Evolutionary conservation across 371 early-diverging fungal genomes (phyloP).

Genomic region (Mortierella sp.): DNA sequence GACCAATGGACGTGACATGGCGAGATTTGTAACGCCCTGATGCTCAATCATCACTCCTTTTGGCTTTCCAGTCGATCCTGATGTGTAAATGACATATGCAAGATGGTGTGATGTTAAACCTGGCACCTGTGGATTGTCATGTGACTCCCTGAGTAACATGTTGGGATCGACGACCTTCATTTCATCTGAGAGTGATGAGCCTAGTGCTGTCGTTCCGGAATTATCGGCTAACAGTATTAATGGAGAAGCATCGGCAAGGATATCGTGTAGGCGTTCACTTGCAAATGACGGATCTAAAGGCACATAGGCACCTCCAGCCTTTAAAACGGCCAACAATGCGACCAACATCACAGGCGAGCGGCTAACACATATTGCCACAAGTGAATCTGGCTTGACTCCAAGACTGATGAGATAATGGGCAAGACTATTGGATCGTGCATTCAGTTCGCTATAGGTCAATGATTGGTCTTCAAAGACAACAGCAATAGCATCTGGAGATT

Average conservation of each 20-base stretch:
- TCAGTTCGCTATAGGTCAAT: conserved; percentile 11
- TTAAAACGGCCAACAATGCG: conserved; percentile 10
- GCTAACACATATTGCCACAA: conserved; percentile 7
- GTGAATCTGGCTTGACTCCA: conserved; percentile 4
- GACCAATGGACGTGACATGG: too few relatives aligned
- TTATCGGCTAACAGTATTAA: background rate
- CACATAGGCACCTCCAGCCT: conserved; percentile 20
- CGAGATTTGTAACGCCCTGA: background rate
- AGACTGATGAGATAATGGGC: conserved; percentile 11
- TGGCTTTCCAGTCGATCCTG: conserved; percentile 65
- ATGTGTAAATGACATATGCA: conserved; percentile 35
- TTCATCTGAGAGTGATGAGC: too few relatives aligned
- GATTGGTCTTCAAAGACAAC: too few relatives aligned
- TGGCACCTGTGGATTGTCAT: too few relatives aligned
- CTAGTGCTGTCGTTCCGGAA: background rate
- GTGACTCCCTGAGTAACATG: too few relatives aligned
- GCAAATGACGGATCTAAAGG: conserved; percentile 15
- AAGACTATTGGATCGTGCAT: conserved; percentile 6
- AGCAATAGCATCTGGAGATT: too few relatives aligned
- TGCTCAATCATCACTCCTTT: conserved; percentile 64
- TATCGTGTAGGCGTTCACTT: conserved; percentile 2
- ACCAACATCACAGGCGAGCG: conserved; percentile 15
- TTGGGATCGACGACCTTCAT: too few relatives aligned
- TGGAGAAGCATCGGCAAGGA: conserved; percentile 10
- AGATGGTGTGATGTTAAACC: too few relatives aligned